Evolutionary conservation across 2,329 filamentous ascomycete genomes (phyloP).

Genomic region (Akanthomyces muscarius): DNA sequence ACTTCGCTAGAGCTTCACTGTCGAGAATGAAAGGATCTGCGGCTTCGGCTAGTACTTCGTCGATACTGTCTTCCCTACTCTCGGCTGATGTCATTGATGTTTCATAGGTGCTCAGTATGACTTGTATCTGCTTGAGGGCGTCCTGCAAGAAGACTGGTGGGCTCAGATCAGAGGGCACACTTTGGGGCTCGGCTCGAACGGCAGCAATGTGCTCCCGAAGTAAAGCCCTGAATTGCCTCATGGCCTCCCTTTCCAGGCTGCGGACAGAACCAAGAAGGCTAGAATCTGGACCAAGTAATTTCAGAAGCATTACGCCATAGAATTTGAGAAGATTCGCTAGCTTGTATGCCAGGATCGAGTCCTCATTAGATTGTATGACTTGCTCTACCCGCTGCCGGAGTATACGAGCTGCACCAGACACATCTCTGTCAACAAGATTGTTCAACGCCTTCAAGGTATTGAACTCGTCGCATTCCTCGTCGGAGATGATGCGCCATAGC

Average conservation of each 20-base stretch:
- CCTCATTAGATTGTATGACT: constrained; percentile 87
- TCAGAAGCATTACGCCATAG: constrained; percentile 80
- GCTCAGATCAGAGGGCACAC: constrained; percentile 66
- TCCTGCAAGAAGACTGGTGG: constrained; percentile 78
- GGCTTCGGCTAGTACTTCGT: constrained; percentile 69
- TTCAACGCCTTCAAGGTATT: constrained; percentile 79
- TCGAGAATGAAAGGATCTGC: constrained; percentile 80
- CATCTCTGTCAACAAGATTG: constrained; percentile 80
- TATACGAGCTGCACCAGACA: constrained; percentile 76
- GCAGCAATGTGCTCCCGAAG: constrained; percentile 76
- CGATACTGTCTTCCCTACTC: constrained; percentile 64
- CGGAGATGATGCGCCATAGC: constrained; percentile 67
- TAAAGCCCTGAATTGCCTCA: constrained; percentile 76
- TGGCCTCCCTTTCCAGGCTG: constrained; percentile 68
- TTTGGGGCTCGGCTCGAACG: constrained; percentile 67
- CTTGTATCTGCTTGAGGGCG: constrained; percentile 70
- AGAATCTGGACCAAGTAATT: constrained; percentile 67
- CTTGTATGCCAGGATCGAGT: constrained; percentile 83
- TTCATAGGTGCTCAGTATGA: constrained; percentile 83
- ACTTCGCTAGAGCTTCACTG: constrained; percentile 65
- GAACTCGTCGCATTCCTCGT: constrained; percentile 60
- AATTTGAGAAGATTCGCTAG: constrained; percentile 86
- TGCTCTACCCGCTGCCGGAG: constrained; percentile 88
- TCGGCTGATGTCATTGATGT: constrained; percentile 64
- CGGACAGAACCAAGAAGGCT: constrained; percentile 65